Conservation (phyloP, 1,284 basidiomycete species). For the Volvariella volvacea region DNA sequence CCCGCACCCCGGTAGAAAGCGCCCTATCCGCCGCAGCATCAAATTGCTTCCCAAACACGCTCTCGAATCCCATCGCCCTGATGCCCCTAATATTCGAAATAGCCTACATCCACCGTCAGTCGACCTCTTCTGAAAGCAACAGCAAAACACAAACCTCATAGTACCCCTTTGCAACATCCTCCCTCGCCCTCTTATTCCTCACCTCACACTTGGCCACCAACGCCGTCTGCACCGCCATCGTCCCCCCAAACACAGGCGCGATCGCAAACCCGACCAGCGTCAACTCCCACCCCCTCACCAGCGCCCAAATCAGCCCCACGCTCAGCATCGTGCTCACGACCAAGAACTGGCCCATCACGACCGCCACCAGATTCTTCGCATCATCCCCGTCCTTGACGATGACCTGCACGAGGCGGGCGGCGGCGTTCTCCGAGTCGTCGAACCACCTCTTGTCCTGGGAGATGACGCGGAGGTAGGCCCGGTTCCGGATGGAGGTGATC, state of each 20-base stretch:
- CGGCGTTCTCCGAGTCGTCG: conserved; percentile 62
- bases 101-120: conserved; percentile 33
- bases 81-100: conserved; percentile 85
- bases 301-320: conserved; percentile 83
- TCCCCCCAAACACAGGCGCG: conserved; percentile 75
- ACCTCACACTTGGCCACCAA: conserved; percentile 70
- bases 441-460: conserved; percentile 90
- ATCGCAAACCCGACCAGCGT: conserved; percentile 88
- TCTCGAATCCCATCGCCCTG: conserved; percentile 84
- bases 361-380: conserved; percentile 71
- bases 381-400: conserved; percentile 93
- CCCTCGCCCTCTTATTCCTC: conserved; percentile 77
- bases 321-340: conserved; percentile 79
- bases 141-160: conserved; percentile 58
- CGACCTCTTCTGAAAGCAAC: conserved; percentile 8
- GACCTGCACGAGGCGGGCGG: conserved; percentile 66
- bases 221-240: conserved; percentile 69
- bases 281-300: conserved; percentile 86
- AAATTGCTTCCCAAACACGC: conserved; percentile 68
- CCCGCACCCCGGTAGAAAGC: conserved; percentile 61
- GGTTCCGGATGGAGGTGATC: conserved; percentile 64
- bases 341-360: conserved; percentile 66
- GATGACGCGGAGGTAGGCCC: conserved; percentile 58
- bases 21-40: conserved; percentile 55
- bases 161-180: conserved; percentile 81